A percentile compares a stretch with the other conserved stretches of the same genome.
These are phyloP conservation scores for Colletotrichum spaethianum DNA, from an alignment of 2,329 filamentous ascomycete species.

Conservation along the genomic window DNA sequence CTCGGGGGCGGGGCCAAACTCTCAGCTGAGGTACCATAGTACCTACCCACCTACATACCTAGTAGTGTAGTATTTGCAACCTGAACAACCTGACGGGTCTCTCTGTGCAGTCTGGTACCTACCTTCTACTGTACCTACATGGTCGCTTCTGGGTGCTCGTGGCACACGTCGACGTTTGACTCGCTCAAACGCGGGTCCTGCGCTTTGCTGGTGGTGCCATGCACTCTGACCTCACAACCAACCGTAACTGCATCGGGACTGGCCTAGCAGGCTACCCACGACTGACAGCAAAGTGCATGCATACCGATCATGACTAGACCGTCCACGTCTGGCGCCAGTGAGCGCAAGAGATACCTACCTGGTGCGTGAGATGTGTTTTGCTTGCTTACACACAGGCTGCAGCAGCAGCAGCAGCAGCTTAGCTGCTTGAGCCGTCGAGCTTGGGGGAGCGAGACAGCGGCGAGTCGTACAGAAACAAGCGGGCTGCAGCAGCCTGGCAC, in stretches of 20 bases:
- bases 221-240: constrained; percentile 9
- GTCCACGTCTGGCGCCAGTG: not conserved
- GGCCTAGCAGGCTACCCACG: not conserved
- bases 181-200: not conserved
- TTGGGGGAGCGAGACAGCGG: not conserved
- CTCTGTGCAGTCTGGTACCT: not conserved
- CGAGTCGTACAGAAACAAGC: not conserved
- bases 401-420: not conserved
- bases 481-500: not conserved
- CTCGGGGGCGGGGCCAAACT: constrained; percentile 31
- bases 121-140: no score
- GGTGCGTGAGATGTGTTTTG: not conserved
- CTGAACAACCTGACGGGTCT: not conserved
- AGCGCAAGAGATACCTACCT: no score
- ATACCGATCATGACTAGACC: constrained; percentile 1
- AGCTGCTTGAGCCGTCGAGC: not conserved
- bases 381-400: not conserved
- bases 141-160: not conserved
- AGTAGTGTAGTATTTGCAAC: not conserved
- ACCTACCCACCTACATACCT: no score
- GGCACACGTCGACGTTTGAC: constrained; percentile 1
- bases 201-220: not conserved
- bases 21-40: constrained; percentile 8
- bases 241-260: constrained; percentile 1
- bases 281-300: constrained; percentile 23